Base-by-base conservation (phyloP, 2,329 filamentous ascomycete genomes). In the Trichoderma sp. region DNA sequence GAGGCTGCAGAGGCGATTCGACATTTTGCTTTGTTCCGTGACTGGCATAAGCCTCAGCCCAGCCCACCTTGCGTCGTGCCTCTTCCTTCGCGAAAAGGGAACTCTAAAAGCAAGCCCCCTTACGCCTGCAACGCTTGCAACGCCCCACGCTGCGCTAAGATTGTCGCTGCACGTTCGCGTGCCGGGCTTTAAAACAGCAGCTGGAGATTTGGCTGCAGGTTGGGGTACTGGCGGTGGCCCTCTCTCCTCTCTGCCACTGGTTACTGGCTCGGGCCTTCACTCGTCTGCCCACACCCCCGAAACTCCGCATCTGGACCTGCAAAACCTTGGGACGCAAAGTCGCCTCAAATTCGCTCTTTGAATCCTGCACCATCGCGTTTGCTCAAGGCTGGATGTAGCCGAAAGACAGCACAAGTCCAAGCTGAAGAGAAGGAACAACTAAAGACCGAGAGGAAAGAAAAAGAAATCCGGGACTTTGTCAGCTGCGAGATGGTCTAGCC, bases 341-440 rank as follows among this genome's bases (percentile, higher is more conserved):
- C 72, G 57, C 61, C 57, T 65, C 47, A 61, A 47, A 73, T 73
- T 76, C 72, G 70, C 73, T 74, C 74, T 71, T 74, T 73, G 60
- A 71, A 71, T 72, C 65, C 69, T 73, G 63, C 69, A 64, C 61
- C 63, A 51, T 70, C 65, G 39, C 69, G 71, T 72, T 64, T 72
- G 66, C 70, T 64, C 70, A 21, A 51, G 43, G 18, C 60, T 63
- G 57, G 28, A 63, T 24, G 26, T n/a, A 32, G 62, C 36, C 30
- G 39, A 26, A 43, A 51, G 39, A 57, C 24, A 63, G 28, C 34
- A 9, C 18, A 14, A 53, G 34, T 62, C 36, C 47, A 47, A 60
- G 61, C 60, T 61, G 69, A 70, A 68, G 26, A 53, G 36, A 58
- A 34, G 32, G 47, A 60, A 70, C 60, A 71, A 21, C 7, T 34